Percentiles rank a stretch among this genome's conserved stretches.
Conservation (phyloP, 164 flowering plant genomes). For the Akebia trifoliata region DNA sequence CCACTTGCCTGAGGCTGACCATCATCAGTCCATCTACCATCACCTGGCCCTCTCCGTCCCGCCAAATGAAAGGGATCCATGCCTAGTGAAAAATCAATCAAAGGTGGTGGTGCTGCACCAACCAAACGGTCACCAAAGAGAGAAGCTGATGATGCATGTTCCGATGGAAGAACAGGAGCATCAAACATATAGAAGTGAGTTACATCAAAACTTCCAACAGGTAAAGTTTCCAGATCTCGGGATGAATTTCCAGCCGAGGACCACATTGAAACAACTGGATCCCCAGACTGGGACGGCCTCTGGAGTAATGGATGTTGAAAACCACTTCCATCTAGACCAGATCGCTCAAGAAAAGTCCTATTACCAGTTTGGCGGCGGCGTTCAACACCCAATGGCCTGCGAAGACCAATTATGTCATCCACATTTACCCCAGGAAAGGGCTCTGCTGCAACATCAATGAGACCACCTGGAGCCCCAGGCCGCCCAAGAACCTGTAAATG, state of each 20-base stretch:
- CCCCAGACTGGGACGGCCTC: constrained; percentile 72
- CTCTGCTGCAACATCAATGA: constrained; percentile 78
- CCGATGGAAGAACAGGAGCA: constrained; percentile 74
- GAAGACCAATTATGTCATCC: constrained; percentile 83
- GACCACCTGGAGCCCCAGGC: constrained; percentile 62
- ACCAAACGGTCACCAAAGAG: constrained; percentile 61
- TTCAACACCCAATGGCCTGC: constrained; percentile 66
- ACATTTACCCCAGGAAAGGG: constrained; percentile 89
- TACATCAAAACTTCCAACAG: constrained; percentile 59
- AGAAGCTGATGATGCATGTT: constrained; percentile 52
- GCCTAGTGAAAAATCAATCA: constrained; percentile 78
- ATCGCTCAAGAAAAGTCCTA: constrained; percentile 58
- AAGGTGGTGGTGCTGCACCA: constrained; percentile 61
- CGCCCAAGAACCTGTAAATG: constrained; percentile 84
- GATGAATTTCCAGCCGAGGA: constrained; percentile 60
- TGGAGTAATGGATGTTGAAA: constrained; percentile 88
- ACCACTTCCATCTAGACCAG: constrained; percentile 56
- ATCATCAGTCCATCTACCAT: constrained; percentile 97
- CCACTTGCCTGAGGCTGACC: constrained; percentile 84
- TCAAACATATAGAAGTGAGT: constrained; percentile 83
- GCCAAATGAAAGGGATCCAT: constrained; percentile 59
- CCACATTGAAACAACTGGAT: constrained; percentile 47
- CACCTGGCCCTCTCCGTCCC: constrained; percentile 76
- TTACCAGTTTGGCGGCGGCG: constrained; percentile 62
- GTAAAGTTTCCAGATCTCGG: constrained; percentile 56